phyloP scores from a whole-genome alignment of 192 early-diverging fungal species.

The Rhizoclosmatium globosum region DNA sequence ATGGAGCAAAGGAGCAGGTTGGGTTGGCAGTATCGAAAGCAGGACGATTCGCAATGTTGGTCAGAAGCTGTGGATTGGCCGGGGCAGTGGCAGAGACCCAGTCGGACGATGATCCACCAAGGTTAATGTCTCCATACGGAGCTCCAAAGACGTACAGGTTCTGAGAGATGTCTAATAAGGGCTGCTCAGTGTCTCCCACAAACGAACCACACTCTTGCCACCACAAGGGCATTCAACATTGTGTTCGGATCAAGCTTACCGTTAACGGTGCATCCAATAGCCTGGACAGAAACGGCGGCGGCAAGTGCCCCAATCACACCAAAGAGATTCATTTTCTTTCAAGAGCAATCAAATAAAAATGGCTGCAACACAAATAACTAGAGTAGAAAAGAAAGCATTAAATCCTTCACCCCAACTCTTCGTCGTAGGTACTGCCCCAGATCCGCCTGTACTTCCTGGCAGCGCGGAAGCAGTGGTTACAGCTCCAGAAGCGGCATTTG shows the following conservation, averaged over 20 bases:
- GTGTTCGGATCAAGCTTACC: neutral
- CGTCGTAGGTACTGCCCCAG: neutral
- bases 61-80: neutral
- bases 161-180: conserved; percentile 7
- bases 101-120: conserved; percentile 9
- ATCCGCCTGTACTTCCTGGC: no score
- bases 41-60: conserved; percentile 22
- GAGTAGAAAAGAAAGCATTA: neutral
- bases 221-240: no score
- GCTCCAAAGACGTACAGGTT: conserved; percentile 29
- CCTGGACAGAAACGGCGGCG: neutral
- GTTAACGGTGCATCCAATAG: neutral
- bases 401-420: neutral
- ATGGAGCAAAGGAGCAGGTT: conserved; percentile 16
- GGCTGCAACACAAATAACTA: neutral
- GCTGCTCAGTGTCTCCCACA: neutral
- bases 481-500: neutral
- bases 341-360: neutral
- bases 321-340: neutral
- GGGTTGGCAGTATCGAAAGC: conserved; percentile 31
- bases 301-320: neutral
- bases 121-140: conserved; percentile 29
- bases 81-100: conserved; percentile 20
- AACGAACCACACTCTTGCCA: no score
- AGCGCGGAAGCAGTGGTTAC: neutral